These are phyloP conservation scores for Aphanomyces invadans DNA, from an alignment of 352 stramenopile species.

Conservation along the genomic window DNA sequence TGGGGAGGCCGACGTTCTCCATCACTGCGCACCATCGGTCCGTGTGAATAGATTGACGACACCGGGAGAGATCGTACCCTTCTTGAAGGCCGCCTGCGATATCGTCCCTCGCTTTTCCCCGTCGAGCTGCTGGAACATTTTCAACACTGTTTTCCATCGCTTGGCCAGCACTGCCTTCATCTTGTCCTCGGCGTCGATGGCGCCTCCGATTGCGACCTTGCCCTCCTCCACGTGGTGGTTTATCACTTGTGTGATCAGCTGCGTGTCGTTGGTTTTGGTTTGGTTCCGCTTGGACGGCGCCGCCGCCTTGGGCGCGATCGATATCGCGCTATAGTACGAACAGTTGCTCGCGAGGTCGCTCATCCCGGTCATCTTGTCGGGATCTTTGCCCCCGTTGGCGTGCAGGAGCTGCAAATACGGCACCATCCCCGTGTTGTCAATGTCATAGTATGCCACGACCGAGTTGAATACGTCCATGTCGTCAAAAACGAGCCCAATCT, in stretches of 20 bases:
- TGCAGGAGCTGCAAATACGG: conserved; percentile 63
- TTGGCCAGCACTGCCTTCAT: conserved; percentile 48
- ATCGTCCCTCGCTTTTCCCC: conserved; percentile 43
- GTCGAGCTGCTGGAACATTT: conserved; percentile 56
- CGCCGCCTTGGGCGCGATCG: conserved; percentile 40
- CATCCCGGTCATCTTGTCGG: conserved; percentile 50
- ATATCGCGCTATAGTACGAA: conserved; percentile 68
- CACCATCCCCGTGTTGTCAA: conserved; percentile 34
- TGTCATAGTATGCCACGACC: conserved; percentile 53
- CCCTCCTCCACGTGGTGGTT: conserved; percentile 23
- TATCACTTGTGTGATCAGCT: conserved; percentile 6
- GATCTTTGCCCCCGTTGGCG: conserved; percentile 50
- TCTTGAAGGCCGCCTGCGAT: conserved; percentile 40
- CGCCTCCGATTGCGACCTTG: conserved; percentile 28
- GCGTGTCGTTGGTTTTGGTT: conserved; percentile 2
- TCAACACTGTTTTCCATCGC: conserved; percentile 50
- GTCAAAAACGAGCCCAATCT: conserved; percentile 40
- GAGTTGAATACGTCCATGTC: conserved; percentile 39
- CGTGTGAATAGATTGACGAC: not conserved
- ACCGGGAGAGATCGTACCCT: conserved; percentile 25
- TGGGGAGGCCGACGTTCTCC: conserved; percentile 38
- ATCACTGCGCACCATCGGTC: conserved; percentile 31
- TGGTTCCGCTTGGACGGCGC: no score
- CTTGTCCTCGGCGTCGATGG: conserved; percentile 49
- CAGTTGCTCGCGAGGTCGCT: conserved; percentile 69